Evolutionary conservation across 768 basidiomycete species (phyloP).

Genomic region (Suillus decipiens): DNA sequence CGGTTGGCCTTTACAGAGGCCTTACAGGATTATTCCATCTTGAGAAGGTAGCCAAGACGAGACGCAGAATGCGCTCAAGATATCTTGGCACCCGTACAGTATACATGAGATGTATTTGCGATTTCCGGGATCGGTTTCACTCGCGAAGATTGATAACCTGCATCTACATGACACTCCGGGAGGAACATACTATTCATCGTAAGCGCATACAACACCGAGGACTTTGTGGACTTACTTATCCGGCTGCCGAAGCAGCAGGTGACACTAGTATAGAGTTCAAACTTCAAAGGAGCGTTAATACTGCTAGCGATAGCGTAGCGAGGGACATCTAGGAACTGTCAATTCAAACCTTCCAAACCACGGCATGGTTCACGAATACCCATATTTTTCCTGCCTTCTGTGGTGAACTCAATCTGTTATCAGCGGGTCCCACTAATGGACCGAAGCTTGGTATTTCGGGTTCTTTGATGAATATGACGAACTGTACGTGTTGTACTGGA

Average conservation of each 20-base stretch:
- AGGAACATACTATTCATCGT: not conserved
- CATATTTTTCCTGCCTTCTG: not conserved
- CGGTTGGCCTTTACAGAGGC: not conserved
- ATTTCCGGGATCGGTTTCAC: not conserved
- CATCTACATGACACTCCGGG: not conserved
- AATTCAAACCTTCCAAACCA: not conserved
- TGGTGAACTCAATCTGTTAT: slow-evolving; percentile 7
- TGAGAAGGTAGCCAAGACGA: not conserved
- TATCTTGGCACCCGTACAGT: not conserved
- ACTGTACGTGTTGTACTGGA: not conserved
- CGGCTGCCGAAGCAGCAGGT: not conserved
- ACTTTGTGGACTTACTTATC: slow-evolving; percentile 6
- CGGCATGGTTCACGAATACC: slow-evolving; percentile 1
- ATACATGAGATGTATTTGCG: not conserved
- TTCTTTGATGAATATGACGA: slow-evolving; percentile 1
- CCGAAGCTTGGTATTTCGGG: slow-evolving; percentile 3
- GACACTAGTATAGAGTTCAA: slow-evolving; percentile 1
- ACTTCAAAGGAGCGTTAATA: not conserved
- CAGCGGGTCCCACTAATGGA: not conserved
- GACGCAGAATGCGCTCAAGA: not conserved
- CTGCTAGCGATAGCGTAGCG: not conserved
- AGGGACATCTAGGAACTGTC: slow-evolving; percentile 4
- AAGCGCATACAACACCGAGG: slow-evolving; percentile 5
- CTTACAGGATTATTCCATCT: not conserved
- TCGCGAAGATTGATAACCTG: not conserved